phyloP scores from a whole-genome alignment of 768 basidiomycete genomes.

The Auricularia sp. region DNA sequence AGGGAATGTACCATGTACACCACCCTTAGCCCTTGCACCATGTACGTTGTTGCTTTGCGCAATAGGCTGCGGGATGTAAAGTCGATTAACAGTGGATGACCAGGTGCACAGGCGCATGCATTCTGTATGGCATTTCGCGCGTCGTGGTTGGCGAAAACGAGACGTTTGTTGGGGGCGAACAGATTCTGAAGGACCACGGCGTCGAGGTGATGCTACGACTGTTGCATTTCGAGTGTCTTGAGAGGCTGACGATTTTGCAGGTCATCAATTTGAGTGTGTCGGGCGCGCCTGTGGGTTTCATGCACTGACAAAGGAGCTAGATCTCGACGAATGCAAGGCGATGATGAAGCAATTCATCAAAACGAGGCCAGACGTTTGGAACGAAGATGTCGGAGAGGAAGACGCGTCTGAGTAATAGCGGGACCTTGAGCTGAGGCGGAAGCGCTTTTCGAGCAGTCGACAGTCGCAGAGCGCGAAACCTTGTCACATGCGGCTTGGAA shows the following conservation, averaged over 20 bases:
- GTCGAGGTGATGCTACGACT: conserved; percentile 27
- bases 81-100: too few species aligned
- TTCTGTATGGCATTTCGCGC: conserved; percentile 55
- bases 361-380: conserved; percentile 42
- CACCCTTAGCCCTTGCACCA: conserved; percentile 45
- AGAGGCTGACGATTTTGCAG: not conserved
- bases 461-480: too few species aligned
- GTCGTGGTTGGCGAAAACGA: conserved; percentile 57
- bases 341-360: conserved; percentile 49
- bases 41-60: conserved; percentile 13
- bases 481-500: too few species aligned
- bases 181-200: conserved; percentile 39
- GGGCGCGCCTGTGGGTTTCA: not conserved
- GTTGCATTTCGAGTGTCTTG: not conserved
- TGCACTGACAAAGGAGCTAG: conserved; percentile 14
- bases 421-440: too few species aligned
- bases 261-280: conserved; percentile 30
- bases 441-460: too few species aligned
- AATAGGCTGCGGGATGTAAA: too few species aligned
- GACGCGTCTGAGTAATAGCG: too few species aligned
- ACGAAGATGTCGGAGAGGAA: conserved; percentile 4
- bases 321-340: conserved; percentile 40
- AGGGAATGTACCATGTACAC: conserved; percentile 34
- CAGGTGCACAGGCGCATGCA: conserved; percentile 49
- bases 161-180: conserved; percentile 44